Conservation (phyloP, 345 rosid species). For the Eucalyptus dawsonii region DNA sequence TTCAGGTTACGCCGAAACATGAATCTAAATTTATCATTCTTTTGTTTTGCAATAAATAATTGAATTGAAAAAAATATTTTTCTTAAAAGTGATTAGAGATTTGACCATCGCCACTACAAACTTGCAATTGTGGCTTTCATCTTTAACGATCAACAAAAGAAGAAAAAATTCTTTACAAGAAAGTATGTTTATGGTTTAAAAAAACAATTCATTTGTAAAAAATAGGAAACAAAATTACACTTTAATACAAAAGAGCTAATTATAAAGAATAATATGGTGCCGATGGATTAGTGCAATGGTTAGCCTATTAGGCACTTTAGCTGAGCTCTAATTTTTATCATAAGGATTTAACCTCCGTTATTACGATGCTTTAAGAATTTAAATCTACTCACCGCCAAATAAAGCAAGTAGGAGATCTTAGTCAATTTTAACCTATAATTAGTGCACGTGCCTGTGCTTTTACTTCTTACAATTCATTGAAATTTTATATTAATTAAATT, state of each 20-base stretch:
- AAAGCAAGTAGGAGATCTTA: neutral
- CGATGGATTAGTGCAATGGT: neutral
- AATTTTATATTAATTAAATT: too few relatives aligned
- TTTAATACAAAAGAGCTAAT: neutral
- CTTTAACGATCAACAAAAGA: too few relatives aligned
- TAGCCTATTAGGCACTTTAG: neutral
- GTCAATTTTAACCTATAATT: neutral
- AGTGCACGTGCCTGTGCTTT: neutral
- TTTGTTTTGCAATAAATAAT: too few relatives aligned
- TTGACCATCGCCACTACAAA: too few relatives aligned
- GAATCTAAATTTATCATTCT: neutral
- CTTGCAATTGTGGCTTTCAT: too few relatives aligned
- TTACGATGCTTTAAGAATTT: too few relatives aligned
- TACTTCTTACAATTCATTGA: neutral
- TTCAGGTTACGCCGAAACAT: accelerated
- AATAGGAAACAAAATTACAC: neutral
- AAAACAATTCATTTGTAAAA: neutral
- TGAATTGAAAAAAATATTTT: too few relatives aligned
- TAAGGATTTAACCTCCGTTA: too few relatives aligned
- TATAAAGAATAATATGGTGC: neutral
- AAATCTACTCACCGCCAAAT: neutral
- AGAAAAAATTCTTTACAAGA: neutral
- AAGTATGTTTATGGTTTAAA: neutral
- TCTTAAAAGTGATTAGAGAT: too few relatives aligned
- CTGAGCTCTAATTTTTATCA: neutral